Evolutionary conservation across 2,329 filamentous ascomycete species (phyloP), one percentile per base, ranked within the genome.

Genomic region (Talaromyces amestolkiae): DNA sequence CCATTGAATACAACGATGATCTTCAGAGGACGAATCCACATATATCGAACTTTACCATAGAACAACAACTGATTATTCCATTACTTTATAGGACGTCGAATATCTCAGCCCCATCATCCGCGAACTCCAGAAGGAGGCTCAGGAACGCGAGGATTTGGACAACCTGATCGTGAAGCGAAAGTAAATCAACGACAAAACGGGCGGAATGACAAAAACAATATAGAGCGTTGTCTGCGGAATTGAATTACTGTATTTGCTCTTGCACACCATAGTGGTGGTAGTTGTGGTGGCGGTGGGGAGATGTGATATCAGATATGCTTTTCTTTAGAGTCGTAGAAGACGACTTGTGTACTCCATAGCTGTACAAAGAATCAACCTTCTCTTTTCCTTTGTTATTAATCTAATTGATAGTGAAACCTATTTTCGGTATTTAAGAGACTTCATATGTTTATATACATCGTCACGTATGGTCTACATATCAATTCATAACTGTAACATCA

Each of bases 111-210:
- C 85, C 43, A 85, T 91, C 76, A 90, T 92, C 78, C 80, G 83
- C 70, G 86, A 90, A 77, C 86, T 92, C 73, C 87, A 91, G 80
- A 81, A 83, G 64, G 89, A 91, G 81, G 78, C 81, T 71, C 84
- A 84, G 74, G 89, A 92, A 80, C 85, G 88, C 70, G 82, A 84
- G 70, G 89, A 91, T 74, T 80, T 91, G 72, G 89, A 91, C 78
- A 82, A 85, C 69, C 84, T 91, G 82, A 80, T 86, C 67, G 80
- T 90, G 72, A 83, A 79, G 75, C 82, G 82, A 76, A 78, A 76
- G 70, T 68, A 68, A 61, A 62, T 17, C 37, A 27, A 27, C 24
- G 22, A 58, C 31, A 22, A 15, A 43, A 60, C 7, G 39, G 35
- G 37, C n/a, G 56, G n/a, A 33, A 59, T 45, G n/a, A 19, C 19